A percentile compares a stretch with the other conserved stretches of the same genome.
phyloP scores from a whole-genome alignment of 768 basidiomycete genomes.

The Leccinum variicolor region DNA sequence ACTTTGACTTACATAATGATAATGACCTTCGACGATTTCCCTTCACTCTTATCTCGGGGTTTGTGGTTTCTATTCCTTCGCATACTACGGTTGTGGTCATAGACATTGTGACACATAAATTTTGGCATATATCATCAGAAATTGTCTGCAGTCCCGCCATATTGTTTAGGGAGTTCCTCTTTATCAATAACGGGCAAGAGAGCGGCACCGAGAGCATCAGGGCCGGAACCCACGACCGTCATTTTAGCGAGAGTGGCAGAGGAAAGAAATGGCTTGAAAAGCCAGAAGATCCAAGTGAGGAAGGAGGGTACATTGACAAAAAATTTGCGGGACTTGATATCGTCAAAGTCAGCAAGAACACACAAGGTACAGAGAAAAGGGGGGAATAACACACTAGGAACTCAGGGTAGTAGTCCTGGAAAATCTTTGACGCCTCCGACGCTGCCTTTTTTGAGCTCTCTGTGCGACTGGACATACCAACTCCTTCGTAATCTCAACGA shows the following conservation, averaged over 20 bases:
- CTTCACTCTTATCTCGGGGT: not conserved
- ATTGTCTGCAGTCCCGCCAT: conserved; percentile 63
- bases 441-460: conserved; percentile 78
- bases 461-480: conserved; percentile 59
- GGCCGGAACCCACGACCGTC: conserved; percentile 67
- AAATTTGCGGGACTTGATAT: conserved; percentile 61
- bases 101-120: not conserved
- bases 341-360: not conserved
- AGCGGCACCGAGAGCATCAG: conserved; percentile 54
- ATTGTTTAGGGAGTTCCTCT: conserved; percentile 60
- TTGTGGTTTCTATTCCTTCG: not conserved
- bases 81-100: not conserved
- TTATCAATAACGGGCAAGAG: conserved; percentile 55
- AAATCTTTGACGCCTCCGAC: conserved; percentile 68
- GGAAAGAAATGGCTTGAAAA: conserved; percentile 72
- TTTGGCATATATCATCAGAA: conserved; percentile 34
- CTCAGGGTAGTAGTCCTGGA: conserved; percentile 77
- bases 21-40: not conserved
- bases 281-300: conserved; percentile 82
- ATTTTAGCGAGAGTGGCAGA: conserved; percentile 78
- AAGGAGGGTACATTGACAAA: conserved; percentile 79
- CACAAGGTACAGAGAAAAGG: conserved; percentile 12
- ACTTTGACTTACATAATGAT: not conserved
- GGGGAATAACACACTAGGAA: conserved; percentile 46
- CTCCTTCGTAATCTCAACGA: conserved; percentile 69